Evolutionary conservation across 208 protist species (phyloP).

Genomic region (Tritrichomonas foetus): DNA sequence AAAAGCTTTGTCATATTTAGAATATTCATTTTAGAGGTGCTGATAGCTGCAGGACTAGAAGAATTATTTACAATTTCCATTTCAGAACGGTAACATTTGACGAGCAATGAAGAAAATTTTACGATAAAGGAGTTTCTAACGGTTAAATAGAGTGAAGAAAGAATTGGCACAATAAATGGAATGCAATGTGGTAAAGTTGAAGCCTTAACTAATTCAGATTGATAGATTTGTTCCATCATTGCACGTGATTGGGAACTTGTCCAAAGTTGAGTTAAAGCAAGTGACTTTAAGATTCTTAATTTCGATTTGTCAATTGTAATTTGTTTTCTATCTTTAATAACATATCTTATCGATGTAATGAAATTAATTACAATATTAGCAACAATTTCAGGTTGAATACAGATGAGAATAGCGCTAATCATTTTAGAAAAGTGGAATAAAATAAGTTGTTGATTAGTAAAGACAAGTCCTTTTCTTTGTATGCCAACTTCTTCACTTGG

Average conservation of each 20-base stretch:
- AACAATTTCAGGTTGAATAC: neutral
- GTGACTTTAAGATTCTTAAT: neutral
- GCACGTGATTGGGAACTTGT: neutral
- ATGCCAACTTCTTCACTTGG: too few species aligned
- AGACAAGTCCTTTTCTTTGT: neutral
- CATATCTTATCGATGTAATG: neutral
- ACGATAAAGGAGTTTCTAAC: neutral
- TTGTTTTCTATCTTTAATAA: neutral
- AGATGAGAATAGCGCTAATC: neutral
- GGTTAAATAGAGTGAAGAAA: neutral
- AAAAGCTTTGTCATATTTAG: too few species aligned
- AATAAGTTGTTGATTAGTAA: slow-evolving; percentile 11
- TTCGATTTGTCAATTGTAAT: slow-evolving; percentile 33
- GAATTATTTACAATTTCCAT: too few species aligned
- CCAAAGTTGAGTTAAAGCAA: neutral
- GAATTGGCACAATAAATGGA: neutral
- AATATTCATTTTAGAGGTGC: too few species aligned
- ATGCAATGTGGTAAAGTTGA: neutral
- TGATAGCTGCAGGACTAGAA: too few species aligned
- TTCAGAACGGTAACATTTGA: too few species aligned
- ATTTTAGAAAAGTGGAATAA: neutral
- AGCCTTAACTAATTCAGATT: neutral
- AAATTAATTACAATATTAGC: neutral
- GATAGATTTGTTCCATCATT: neutral
- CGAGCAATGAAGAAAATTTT: neutral